Base-by-base conservation (phyloP, 2,329 filamentous ascomycete genomes). In the Ceratocystiopsis brevicomis region DNA sequence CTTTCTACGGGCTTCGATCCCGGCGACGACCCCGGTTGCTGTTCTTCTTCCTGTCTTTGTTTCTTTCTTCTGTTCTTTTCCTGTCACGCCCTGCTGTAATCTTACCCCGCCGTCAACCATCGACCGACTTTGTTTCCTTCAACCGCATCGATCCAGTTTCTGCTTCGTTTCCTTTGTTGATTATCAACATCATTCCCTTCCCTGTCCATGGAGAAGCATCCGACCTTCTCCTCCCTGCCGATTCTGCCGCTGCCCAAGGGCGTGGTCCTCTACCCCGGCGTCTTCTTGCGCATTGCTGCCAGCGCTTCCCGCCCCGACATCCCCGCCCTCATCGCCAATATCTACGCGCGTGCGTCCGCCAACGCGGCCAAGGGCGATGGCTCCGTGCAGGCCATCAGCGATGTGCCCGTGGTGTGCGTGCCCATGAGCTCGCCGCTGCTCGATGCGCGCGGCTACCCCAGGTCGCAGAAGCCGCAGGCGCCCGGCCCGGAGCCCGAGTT, bases 321-420 rank as follows among this genome's bases (percentile, higher is more conserved):
- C 51, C 80, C 85, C 43, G 82, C 88, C 41, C 73, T 96, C 38
- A 76, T 98, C 45, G 82, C 86, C 17, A 78, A 80, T 52, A 74
- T 94, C 47, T 88, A 93, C 61, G 81, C 81, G 54, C 76, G 78
- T 52, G 78, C 78, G 25, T 69, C 81, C 30, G 40, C 41, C 15
- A 25, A 39, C 33, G 30, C 38, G 19, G 25, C 39, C 32, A 32
- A 18, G n/a, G 72, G 74, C 37, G 78, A 77, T 53, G 73, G 78
- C 51, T 72, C 76, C 25, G 71, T 69, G 48, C 68, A 76, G 51
- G 66, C 71, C 49, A 67, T 78, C 54, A 72, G 77, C 51, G 66
- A 68, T 51, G 76, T 94, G 52, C 78, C 82, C 10, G 78, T 96
- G 50, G 85, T 81, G 43, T 96, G 88, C 59, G 77, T 96, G 44